A percentile compares a stretch with the other conserved stretches of the same genome.
Evolutionary conservation across 345 rosid species (phyloP).

Genomic region (Citrus cavaleriei): DNA sequence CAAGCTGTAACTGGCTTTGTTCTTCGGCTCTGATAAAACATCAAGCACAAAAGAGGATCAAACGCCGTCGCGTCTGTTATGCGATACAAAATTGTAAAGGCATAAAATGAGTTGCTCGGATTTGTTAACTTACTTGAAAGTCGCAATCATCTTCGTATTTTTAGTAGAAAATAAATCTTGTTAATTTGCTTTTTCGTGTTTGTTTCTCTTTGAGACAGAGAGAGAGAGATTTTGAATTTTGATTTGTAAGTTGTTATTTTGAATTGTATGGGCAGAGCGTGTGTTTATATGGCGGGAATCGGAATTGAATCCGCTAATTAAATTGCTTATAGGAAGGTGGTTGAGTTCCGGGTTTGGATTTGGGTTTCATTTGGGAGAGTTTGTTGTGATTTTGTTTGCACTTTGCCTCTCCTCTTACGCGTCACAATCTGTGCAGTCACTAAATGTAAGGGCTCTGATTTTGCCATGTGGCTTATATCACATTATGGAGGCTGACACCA

Average conservation of each 20-base stretch:
- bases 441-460: not conserved
- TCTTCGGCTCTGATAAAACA: conserved; percentile 57
- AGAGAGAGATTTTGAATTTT: conserved; percentile 6
- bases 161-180: conserved; percentile 5
- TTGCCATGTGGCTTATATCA: not conserved
- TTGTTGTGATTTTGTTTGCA: not conserved
- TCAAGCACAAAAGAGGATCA: not conserved
- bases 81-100: not conserved
- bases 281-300: conserved; percentile 44
- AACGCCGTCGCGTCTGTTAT: not conserved
- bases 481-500: not conserved
- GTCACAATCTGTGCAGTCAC: not conserved
- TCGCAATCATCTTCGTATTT: conserved; percentile 51
- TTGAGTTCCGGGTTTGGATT: not conserved
- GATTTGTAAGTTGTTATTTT: conserved; percentile 12
- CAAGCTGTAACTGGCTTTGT: conserved; percentile 62
- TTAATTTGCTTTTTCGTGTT: not conserved
- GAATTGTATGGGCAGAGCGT: not conserved
- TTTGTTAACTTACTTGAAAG: conserved; percentile 58
- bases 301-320: not conserved
- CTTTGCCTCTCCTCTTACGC: not conserved
- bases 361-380: not conserved
- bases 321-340: not conserved
- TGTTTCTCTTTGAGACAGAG: not conserved
- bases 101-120: not conserved